A percentile compares a stretch with the other conserved stretches of the same genome.
Conservation (phyloP, 176 grass and related monocot species). For the Cenchrus fungigraminus region DNA sequence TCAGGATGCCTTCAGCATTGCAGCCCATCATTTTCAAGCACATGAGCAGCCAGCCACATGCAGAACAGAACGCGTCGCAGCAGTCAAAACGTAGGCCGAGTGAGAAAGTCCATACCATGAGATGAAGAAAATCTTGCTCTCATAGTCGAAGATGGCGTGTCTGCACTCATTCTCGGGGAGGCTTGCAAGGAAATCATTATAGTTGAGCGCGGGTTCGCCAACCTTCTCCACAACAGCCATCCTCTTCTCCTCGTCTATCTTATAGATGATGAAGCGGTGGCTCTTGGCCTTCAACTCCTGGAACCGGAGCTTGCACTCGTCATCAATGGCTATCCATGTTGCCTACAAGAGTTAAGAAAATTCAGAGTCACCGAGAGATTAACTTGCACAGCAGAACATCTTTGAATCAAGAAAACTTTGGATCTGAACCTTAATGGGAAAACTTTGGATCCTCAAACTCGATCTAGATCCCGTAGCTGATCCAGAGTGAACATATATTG, state of each 20-base stretch:
- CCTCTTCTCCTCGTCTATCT: conserved; percentile 74
- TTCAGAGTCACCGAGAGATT: neutral
- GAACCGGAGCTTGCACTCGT: conserved; percentile 69
- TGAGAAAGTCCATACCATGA: conserved; percentile 25
- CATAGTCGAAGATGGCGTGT: conserved; percentile 71
- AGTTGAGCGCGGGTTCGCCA: conserved; percentile 49
- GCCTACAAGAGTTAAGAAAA: conserved; percentile 37
- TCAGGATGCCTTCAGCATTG: conserved; percentile 43
- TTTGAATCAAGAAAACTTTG: neutral
- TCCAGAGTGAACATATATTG: too few species aligned
- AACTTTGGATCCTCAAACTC: neutral
- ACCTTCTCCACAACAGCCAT: conserved; percentile 67
- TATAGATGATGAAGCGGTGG: conserved; percentile 76
- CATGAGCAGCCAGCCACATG: neutral
- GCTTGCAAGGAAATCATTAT: conserved; percentile 51
- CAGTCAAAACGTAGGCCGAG: neutral
- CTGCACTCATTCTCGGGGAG: conserved; percentile 64
- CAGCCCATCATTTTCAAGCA: neutral
- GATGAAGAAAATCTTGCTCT: conserved; percentile 67
- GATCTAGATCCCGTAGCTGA: neutral
- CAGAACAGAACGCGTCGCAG: neutral
- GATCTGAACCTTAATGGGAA: neutral
- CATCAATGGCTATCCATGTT: conserved; percentile 70
- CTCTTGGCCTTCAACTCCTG: conserved; percentile 74
- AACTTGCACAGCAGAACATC: neutral